Evolutionary conservation across 164 flowering plant species (phyloP), one percentile per base, ranked within the genome.

Genomic region (Aristolochia fimbriata): DNA sequence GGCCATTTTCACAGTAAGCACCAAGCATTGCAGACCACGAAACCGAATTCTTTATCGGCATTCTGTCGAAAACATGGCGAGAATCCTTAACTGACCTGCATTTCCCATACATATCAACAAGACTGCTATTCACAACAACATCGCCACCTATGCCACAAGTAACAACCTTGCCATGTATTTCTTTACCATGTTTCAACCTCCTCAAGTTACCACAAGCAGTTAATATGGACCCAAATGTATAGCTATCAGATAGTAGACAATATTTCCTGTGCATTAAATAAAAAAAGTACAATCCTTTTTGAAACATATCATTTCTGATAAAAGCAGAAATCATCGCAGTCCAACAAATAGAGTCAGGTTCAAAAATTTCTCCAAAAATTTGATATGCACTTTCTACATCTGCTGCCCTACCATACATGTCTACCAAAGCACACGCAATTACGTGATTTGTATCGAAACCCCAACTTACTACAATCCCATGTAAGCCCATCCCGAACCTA

Each of bases 41-140:
- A 67, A 92, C 85, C 0, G 78, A 66, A 74, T 87, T 92, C 71
- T 71, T 88, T 25, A 14, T 60, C 0, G 50, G 52, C 91, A 92
- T 88, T 56, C 79, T 66, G 72, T 88, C 86, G 67, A 89, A 89
- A 27, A 84, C 85, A 45, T 62, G 61, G 1, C 64, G 81, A 51
- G 96, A 76, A 61, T 80, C 71, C 9, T 33, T 58, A 33, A 81
- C 63, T 9, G 62, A 60, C 21, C 89, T 77, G 64, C 85, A 89
- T 73, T 92, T 92, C 10, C 83, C 91, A 71, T 88, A 92, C 98
- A 92, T 92, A 70, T 92, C 96, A 12, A 92, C 80, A 49, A 89
- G 76, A 62, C 91, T 85, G 66, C 98, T 89, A 70, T 78, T 86
- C 30, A 85, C 87, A 51, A 88, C 76, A 20, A 87, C 84, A 73